Evolutionary conservation across 768 basidiomycete genomes (phyloP), one percentile per base, ranked within the genome.

Genomic region (Boletus vinaceobasis): DNA sequence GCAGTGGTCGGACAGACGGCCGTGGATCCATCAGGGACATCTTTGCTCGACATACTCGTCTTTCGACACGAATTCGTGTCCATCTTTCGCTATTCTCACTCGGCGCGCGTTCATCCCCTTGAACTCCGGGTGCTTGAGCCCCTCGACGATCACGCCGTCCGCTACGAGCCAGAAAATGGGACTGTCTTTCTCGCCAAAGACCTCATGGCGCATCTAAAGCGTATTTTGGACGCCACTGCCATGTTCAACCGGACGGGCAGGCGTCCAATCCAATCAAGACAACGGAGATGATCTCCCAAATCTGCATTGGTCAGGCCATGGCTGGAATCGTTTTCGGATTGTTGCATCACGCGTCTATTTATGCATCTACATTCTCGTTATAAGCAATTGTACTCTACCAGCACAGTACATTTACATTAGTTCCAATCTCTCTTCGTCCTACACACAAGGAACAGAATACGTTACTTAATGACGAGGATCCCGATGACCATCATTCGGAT

Each of bases 31-130:
- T 62, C 57, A 4, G 54, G 56, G 2, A 47, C 58, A 1, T 50
- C 58, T 10, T 26, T 53, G n/a, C 50, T 70, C 21, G 61, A 65
- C 32, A 48, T 72, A 1, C 57, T 65, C 31, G 38, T 72, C 48
- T 72, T 72, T 54, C 60, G 63, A 17, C 82, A 85, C 63, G 84
- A 85, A 66, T 84, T 84, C 58, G 79, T 80, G 66, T 79, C 80
- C 59, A 86, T 86, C 48, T 86, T 85, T 61, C 82, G 84, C 37
- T 78, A 81, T 52, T 70, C 70, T 1, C 79, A 85, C 56, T 79
- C 81, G 13, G 59, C 75, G 2, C 76, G 81, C 19, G 47, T 71
- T 0, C 63, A 60, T 33, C 66, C 70, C 10, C 58, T 57, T 17
- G 70, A 71, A 48, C 75, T 86, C 14, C 73, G 70, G 55, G 75